Percentiles rank a stretch among this genome's conserved stretches.
Conservation (phyloP, 495 filamentous ascomycete genomes). For the Aspergillus indologenus region DNA sequence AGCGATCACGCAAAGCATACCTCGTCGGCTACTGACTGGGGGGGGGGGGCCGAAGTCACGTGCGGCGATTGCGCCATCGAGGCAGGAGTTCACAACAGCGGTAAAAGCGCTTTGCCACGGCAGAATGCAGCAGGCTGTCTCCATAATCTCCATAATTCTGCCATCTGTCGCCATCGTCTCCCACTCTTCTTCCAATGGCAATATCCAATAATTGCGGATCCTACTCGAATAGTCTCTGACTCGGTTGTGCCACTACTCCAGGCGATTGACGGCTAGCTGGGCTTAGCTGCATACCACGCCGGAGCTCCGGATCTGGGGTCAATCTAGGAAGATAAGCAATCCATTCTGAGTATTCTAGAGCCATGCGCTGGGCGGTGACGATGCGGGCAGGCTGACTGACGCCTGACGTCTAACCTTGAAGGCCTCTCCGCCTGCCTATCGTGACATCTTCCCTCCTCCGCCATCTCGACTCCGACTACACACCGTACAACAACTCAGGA, state of each 20-base stretch:
- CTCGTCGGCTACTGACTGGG: conserved; percentile 11
- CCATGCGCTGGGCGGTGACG: background rate
- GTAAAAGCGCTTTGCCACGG: background rate
- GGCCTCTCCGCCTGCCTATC: background rate
- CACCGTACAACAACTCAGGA: background rate
- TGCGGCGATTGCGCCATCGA: conserved; percentile 25
- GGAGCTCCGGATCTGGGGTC: background rate
- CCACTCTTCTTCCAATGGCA: background rate
- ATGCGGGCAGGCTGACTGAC: background rate
- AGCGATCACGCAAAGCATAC: conserved; percentile 20
- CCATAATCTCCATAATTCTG: conserved; percentile 6
- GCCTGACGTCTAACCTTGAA: background rate
- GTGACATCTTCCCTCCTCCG: background rate
- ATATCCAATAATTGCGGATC: conserved; percentile 24
- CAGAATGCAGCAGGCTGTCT: background rate
- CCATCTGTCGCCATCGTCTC: conserved; percentile 19
- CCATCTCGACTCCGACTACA: background rate
- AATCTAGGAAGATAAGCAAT: background rate
- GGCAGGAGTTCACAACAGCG: conserved; percentile 9
- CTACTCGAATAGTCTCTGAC: background rate
- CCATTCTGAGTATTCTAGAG: too few relatives aligned
- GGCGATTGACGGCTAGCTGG: background rate
- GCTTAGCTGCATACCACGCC: background rate
- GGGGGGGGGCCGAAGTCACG: conserved; percentile 16
- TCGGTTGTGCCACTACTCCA: background rate